phyloP scores from a whole-genome alignment of 306 rosid genomes.

The Fragaria ananassa region DNA sequence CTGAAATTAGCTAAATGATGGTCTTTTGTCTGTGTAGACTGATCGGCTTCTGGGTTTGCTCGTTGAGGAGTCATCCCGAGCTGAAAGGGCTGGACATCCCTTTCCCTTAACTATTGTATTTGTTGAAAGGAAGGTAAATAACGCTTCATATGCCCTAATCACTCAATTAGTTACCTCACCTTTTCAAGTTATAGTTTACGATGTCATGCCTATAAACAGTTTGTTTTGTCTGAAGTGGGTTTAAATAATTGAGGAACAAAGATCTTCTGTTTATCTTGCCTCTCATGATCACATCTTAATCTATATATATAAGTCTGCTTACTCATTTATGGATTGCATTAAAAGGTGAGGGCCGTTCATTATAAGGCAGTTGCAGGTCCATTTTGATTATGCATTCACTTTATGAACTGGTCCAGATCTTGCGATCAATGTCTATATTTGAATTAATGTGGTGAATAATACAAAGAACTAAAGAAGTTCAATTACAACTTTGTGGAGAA shows the following conservation, averaged over 20 bases:
- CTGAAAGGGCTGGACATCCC: conserved; percentile 64
- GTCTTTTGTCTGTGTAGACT: conserved; percentile 44
- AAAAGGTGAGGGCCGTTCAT: background rate
- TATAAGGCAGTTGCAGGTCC: background rate
- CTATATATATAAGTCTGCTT: background rate
- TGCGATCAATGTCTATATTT: background rate
- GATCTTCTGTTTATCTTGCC: background rate
- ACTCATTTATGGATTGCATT: conserved; percentile 1
- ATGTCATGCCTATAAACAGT: background rate
- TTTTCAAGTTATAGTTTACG: background rate
- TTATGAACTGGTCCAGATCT: background rate
- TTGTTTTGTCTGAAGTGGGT: background rate
- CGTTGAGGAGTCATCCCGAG: conserved; percentile 72
- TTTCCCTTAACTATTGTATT: conserved; percentile 77
- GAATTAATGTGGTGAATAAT: conserved; percentile 1
- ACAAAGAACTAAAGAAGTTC: background rate
- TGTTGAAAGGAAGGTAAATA: conserved; percentile 79
- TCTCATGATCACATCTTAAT: background rate
- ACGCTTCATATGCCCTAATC: background rate
- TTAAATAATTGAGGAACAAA: background rate
- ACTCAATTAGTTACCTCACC: conserved; percentile 15
- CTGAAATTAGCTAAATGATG: background rate
- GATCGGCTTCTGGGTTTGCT: conserved; percentile 76
- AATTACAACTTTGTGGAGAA: conserved; percentile 7
- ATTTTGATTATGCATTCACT: background rate